These are phyloP conservation scores for Triangularia verruculosa DNA, from an alignment of 2,329 filamentous ascomycete genomes.

Conservation along the genomic window DNA sequence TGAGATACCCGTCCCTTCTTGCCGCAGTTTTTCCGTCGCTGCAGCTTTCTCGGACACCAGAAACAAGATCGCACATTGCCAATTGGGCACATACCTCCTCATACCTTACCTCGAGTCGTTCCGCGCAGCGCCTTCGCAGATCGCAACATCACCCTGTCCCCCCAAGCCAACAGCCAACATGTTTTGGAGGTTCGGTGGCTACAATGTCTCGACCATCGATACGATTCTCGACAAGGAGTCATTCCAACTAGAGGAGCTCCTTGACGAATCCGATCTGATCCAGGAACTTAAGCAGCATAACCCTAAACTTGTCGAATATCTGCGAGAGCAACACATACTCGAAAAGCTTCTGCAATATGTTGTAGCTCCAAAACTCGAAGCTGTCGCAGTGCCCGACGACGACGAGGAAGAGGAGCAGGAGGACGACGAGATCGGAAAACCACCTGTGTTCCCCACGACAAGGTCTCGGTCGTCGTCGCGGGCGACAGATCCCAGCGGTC, in stretches of 20 bases:
- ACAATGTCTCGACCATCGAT: conserved; percentile 96
- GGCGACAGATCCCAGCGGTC: conserved; percentile 46
- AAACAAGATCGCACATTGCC: background rate
- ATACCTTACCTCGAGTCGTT: background rate
- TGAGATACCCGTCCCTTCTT: conserved; percentile 27
- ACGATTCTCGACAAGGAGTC: conserved; percentile 95
- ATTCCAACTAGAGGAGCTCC: conserved; percentile 90
- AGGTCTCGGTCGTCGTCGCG: conserved; percentile 54
- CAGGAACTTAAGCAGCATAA: conserved; percentile 99
- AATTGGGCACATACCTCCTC: background rate
- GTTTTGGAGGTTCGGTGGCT: conserved; percentile 99
- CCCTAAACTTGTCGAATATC: conserved; percentile 92
- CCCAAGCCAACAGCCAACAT: conserved; percentile 59
- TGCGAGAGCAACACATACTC: conserved; percentile 82
- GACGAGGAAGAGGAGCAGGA: conserved; percentile 51
- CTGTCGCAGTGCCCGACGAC: conserved; percentile 50
- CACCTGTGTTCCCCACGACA: conserved; percentile 45
- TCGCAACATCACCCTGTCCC: conserved; percentile 29
- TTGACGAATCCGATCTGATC: conserved; percentile 94
- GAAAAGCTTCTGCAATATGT: conserved; percentile 88
- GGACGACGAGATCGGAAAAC: conserved; percentile 41
- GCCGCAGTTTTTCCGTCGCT: conserved; percentile 15
- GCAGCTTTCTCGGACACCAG: conserved; percentile 12
- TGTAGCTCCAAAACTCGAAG: conserved; percentile 69
- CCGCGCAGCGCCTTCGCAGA: background rate